A percentile compares a stretch with the other conserved stretches of the same genome.
These are phyloP conservation scores for Microdochium bolleyi DNA, from an alignment of 2,329 filamentous ascomycete genomes.

Conservation along the genomic window DNA sequence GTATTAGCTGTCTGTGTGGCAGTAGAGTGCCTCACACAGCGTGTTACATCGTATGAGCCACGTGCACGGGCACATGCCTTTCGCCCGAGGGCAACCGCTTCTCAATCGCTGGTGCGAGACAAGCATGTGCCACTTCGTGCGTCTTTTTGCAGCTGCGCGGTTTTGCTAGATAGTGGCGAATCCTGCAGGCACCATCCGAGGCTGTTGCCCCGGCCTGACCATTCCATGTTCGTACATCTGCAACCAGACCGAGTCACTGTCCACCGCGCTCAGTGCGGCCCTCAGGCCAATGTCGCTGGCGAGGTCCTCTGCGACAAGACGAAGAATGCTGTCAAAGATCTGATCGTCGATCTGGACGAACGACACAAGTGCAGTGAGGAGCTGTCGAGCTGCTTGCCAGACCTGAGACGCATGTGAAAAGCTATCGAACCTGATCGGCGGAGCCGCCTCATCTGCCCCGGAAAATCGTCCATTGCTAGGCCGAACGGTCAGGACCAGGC, in stretches of 20 bases:
- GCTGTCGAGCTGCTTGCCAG: constrained; percentile 53
- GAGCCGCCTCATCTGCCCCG: constrained; percentile 2
- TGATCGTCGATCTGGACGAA: constrained; percentile 59
- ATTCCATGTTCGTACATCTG: constrained; percentile 40
- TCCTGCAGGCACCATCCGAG: constrained; percentile 31
- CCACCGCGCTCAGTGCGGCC: constrained; percentile 52
- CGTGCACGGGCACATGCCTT: too few relatives aligned
- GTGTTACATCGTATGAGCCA: too few relatives aligned
- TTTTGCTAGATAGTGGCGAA: constrained; percentile 19
- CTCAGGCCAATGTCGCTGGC: constrained; percentile 38
- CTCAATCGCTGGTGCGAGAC: background rate
- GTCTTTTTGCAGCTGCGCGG: background rate
- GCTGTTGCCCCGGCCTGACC: constrained; percentile 25
- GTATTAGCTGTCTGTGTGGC: too few relatives aligned
- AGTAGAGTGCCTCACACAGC: too few relatives aligned
- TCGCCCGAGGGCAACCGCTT: background rate
- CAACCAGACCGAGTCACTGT: constrained; percentile 74
- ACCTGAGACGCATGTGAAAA: constrained; percentile 55
- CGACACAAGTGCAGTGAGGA: constrained; percentile 53
- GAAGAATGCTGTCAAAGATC: constrained; percentile 64
- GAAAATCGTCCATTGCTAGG: background rate
- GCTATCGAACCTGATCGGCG: constrained; percentile 36
- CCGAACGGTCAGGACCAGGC: background rate
- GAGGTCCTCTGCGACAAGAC: constrained; percentile 47
- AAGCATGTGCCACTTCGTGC: background rate